Evolutionary conservation across 1,139 yeast genomes (phyloP), one percentile per base, ranked within the genome.

Genomic region (Yamadazyma trypodendri): DNA sequence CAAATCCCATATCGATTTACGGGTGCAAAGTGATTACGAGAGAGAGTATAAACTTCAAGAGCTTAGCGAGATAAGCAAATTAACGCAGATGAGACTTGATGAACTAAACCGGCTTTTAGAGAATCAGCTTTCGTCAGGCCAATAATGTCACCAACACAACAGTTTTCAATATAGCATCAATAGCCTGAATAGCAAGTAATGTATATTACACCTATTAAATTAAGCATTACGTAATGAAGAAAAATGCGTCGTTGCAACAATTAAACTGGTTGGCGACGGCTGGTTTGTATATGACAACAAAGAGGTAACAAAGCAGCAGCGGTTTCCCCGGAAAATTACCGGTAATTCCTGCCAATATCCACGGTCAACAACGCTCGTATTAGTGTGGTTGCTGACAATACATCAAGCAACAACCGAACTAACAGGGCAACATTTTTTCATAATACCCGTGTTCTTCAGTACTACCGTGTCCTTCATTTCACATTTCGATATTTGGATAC

Each of bases 51-150:
- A 66, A 25, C 52, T 60, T 23, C 83, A 79, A 48, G 79, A 79
- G 42, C 48, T 81, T 36, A 58, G 63, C 34, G 87, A 81, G 48
- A 69, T 81, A 38, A 66, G 81, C 3, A 62, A 64, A 37, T 54
- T 81, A 36, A 77, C 85, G 0, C 82, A 79, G 51, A 39, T 65
- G 43, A 73, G 78, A 46, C 54, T 81, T 36, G 65, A 67, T 18
- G 62, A 65, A 24, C 42, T 58, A 11, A 43, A 44, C 14, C n/a
- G 16, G 20, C 15, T 36, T 12, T 21, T 39, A 12, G 21, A 22
- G 3, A 22, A 16, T 20, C 30, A 25, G 28, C 28, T n/a, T 6
- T 18, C 21, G 21, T 18, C 21, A 18, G 7, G 7, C 5, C 5
- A 18, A 5, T 18, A 8, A 18, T 8, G 21, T 18, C 21, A 18